Base-by-base conservation (phyloP, 345 rosid species). In the Bruguiera parviflora region DNA sequence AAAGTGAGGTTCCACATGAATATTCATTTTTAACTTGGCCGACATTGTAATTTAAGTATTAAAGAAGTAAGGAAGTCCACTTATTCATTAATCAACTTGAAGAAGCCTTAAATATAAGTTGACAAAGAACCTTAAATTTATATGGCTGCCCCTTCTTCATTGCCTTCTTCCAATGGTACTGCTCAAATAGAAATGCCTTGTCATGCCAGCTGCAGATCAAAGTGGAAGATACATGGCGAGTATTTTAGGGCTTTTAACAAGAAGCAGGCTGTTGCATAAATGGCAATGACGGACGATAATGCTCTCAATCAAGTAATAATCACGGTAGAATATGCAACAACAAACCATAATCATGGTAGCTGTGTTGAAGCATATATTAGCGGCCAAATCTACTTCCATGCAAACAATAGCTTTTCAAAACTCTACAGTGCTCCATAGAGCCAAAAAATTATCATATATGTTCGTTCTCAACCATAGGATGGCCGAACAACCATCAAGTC, bases 141-240 rank as follows among this genome's bases (percentile, higher is more conserved):
- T 92, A 92, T 24, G 90, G 96, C 83, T 88, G 81, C 0, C 84
- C 85, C 87, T 87, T 86, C 5, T 82, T 86, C 84, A 53, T 79
- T 13, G 96, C 96, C 72, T 89, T 82, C 79, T 90, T 88, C 96
- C 96, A 92, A 66, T 87, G 96, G 65, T 90, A 62, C 25, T 90
- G 98, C 84, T 90, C 98, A 58, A 87, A 90, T 64, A 92, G 71
- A 85, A 92, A 82, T 58, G 89, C 95, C 79, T 85, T 88, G 76
- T 92, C 98, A 79, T 92, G 98, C 85, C 91, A 92, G 69, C 98
- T 92, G 88, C 90, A 78, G 57, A 63, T 51, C 60, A 68, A 66
- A 57, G 47, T 43, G 51, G 20, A 8, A 69, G 69, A 66, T 13
- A 64, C 27, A 68, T 24, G 24, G 27, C 21, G 65, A 58, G 52